phyloP scores from a whole-genome alignment of 768 basidiomycete species.

The Gyrodon lividus region DNA sequence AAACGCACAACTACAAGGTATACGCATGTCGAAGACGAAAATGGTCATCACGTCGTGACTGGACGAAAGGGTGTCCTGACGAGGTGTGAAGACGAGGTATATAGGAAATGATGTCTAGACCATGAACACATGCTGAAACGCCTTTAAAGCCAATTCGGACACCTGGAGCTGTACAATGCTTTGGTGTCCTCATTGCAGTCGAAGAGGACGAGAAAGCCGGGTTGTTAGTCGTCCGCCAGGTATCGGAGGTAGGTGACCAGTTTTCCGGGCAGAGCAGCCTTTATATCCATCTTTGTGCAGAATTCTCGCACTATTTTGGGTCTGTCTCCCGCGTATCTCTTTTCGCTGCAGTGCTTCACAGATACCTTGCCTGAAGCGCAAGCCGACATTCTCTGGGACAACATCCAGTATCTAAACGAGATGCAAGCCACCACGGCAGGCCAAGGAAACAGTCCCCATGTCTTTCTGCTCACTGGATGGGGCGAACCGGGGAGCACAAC shows the following conservation, averaged over 20 bases:
- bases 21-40: slow-evolving; percentile 56
- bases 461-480: slow-evolving; percentile 69
- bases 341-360: slow-evolving; percentile 70
- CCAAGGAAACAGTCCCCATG: slow-evolving; percentile 55
- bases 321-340: slow-evolving; percentile 66
- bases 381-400: slow-evolving; percentile 68
- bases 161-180: slow-evolving; percentile 80
- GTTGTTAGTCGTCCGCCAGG: slow-evolving; percentile 64
- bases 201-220: slow-evolving; percentile 56
- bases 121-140: neutral
- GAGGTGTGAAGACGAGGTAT: slow-evolving; percentile 76
- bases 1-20: slow-evolving; percentile 61
- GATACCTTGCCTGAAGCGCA: slow-evolving; percentile 66
- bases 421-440: slow-evolving; percentile 36
- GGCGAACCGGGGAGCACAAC: slow-evolving; percentile 60
- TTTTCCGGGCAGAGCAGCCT: neutral
- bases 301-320: slow-evolving; percentile 76
- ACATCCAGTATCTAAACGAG: slow-evolving; percentile 64
- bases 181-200: slow-evolving; percentile 75
- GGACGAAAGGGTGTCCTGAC: slow-evolving; percentile 66
- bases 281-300: slow-evolving; percentile 33
- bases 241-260: slow-evolving; percentile 61
- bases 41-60: slow-evolving; percentile 69
- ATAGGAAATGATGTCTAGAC: neutral
- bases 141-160: slow-evolving; percentile 66